Conservation (phyloP, 257 asterid species). For the Henckelia pumila region DNA sequence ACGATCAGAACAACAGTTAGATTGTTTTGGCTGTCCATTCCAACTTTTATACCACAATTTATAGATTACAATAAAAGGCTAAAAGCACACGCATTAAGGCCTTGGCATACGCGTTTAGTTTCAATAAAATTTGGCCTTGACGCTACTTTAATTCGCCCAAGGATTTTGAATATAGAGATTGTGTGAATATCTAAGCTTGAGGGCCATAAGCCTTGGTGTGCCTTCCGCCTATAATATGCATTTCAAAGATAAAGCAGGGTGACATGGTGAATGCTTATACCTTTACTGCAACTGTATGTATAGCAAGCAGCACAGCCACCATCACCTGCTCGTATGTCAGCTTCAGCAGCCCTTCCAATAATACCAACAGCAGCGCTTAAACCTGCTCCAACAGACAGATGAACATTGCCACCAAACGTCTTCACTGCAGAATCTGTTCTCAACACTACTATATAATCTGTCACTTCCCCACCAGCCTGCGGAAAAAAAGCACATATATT, state of each 20-base stretch:
- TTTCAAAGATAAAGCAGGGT: not conserved
- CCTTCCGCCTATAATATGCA: not conserved
- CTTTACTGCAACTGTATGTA: conserved; percentile 81
- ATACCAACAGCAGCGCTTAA: conserved; percentile 62
- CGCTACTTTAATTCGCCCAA: not conserved
- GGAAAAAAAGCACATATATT: conserved; percentile 20
- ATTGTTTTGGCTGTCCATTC: not conserved
- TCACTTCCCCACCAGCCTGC: conserved; percentile 82
- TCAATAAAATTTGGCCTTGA: not conserved
- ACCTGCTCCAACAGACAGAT: conserved; percentile 73
- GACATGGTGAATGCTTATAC: conserved; percentile 24
- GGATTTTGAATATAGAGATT: not conserved
- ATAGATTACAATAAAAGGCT: not conserved
- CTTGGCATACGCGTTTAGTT: not conserved
- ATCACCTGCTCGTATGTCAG: conserved; percentile 61
- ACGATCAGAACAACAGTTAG: not conserved
- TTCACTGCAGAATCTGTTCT: conserved; percentile 59
- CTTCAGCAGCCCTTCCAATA: conserved; percentile 76
- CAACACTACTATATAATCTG: conserved; percentile 63
- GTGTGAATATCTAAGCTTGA: not conserved
- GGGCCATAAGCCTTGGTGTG: not conserved
- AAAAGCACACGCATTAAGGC: not conserved
- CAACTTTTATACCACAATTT: not conserved
- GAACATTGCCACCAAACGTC: conserved; percentile 55
- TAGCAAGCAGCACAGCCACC: conserved; percentile 66